phyloP scores from a whole-genome alignment of 176 grass and related monocot genomes.

The Carex pumila region DNA sequence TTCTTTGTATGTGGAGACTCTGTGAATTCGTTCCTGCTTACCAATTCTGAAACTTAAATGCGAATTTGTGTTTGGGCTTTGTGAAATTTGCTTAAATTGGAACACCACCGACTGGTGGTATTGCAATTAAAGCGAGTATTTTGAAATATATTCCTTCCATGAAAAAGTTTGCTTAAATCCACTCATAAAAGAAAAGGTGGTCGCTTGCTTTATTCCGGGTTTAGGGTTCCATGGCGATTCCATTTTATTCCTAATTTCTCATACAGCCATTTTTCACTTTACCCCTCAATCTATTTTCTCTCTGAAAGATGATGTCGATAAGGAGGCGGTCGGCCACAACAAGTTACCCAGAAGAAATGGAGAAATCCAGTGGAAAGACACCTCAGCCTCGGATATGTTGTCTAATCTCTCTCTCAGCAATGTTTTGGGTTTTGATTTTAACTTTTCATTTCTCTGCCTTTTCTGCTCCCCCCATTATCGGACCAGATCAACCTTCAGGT shows the following conservation, averaged over 20 bases:
- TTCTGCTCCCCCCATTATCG: slow-evolving; percentile 25
- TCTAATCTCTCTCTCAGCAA: slow-evolving; percentile 58
- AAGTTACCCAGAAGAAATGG: slow-evolving; percentile 50
- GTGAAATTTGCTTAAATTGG: neutral
- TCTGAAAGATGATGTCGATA: slow-evolving; percentile 26
- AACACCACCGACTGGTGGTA: neutral
- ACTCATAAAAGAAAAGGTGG: neutral
- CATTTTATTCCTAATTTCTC: slow-evolving; percentile 6
- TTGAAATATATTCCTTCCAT: neutral
- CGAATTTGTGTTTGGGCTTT: neutral
- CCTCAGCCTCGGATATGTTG: slow-evolving; percentile 68
- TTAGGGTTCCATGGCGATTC: slow-evolving; percentile 14
- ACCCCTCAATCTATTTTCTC: neutral
- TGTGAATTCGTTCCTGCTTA: neutral
- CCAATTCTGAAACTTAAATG: slow-evolving; percentile 9
- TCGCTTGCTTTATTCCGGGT: neutral
- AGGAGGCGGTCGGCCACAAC: slow-evolving; percentile 54
- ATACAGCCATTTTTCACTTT: slow-evolving; percentile 2
- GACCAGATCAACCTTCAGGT: slow-evolving; percentile 9
- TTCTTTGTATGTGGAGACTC: neutral
- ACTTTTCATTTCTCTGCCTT: slow-evolving; percentile 81
- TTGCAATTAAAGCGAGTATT: slow-evolving; percentile 1
- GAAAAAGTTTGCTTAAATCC: neutral
- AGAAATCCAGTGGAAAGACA: slow-evolving; percentile 51
- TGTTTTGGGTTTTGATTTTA: slow-evolving; percentile 96